phyloP scores from a whole-genome alignment of 805 yeast species.

The Millerago galiae region DNA sequence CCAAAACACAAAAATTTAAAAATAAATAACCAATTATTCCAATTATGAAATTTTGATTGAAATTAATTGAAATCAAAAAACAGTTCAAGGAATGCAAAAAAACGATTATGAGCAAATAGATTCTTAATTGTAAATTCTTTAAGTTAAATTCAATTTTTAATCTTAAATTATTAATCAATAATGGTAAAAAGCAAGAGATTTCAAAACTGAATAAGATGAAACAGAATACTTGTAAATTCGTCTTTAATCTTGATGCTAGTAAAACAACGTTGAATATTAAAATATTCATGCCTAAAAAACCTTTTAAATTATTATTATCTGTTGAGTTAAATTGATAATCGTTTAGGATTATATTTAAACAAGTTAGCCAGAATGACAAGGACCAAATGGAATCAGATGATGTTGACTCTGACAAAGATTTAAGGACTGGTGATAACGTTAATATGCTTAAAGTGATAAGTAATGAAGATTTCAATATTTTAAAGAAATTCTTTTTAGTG shows the following conservation, averaged over 20 bases:
- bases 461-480: constrained; percentile 52
- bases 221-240: constrained; percentile 74
- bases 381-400: constrained; percentile 96
- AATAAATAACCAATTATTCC: constrained; percentile 41
- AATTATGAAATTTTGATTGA: constrained; percentile 24
- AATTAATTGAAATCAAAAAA: constrained; percentile 22
- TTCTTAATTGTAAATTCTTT: neutral
- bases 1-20: constrained; percentile 40
- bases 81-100: constrained; percentile 6
- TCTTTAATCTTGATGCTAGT: constrained; percentile 75
- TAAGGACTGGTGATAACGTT: constrained; percentile 82
- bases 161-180: constrained; percentile 57
- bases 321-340: constrained; percentile 52
- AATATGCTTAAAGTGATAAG: constrained; percentile 65
- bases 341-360: constrained; percentile 60
- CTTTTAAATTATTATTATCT: constrained; percentile 10
- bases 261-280: constrained; percentile 84
- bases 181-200: constrained; percentile 65
- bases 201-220: constrained; percentile 72
- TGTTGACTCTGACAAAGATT: constrained; percentile 81
- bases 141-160: neutral
- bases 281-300: constrained; percentile 69
- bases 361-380: constrained; percentile 68
- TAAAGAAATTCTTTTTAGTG: neutral
- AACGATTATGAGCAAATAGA: neutral